phyloP scores from a whole-genome alignment of 148 eudicot genomes.

The Spergularia marina region DNA sequence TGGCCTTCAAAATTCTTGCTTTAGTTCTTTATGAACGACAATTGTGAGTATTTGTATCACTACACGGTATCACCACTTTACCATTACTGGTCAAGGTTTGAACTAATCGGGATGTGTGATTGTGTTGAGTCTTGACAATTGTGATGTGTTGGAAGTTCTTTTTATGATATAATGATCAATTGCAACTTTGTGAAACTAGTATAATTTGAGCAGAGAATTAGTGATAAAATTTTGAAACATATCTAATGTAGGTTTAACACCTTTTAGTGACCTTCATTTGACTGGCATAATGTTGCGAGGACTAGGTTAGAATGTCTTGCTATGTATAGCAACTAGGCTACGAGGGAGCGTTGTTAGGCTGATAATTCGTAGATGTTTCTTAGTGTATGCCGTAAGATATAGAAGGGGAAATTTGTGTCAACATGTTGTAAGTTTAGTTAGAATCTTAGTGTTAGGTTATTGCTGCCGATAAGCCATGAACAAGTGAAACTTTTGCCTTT shows the following conservation, averaged over 20 bases:
- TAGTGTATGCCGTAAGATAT: background rate
- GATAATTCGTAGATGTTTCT: background rate
- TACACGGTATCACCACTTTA: background rate
- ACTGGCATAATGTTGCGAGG: background rate
- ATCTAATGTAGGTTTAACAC: background rate
- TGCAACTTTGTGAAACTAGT: background rate
- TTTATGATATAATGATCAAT: background rate
- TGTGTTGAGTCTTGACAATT: background rate
- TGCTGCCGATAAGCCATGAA: background rate
- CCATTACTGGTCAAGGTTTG: background rate
- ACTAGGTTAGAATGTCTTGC: background rate
- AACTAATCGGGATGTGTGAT: too few species aligned
- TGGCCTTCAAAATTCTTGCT: too few species aligned
- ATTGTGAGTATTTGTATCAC: background rate
- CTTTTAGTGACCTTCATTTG: background rate
- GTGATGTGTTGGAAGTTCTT: background rate
- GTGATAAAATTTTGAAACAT: background rate
- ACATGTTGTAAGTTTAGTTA: background rate
- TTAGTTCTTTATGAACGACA: too few species aligned
- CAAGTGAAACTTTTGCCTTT: background rate
- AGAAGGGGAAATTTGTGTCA: background rate
- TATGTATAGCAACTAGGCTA: background rate
- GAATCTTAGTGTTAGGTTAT: background rate
- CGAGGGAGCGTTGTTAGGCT: background rate
- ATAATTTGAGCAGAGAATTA: background rate